Conservation (phyloP, 257 asterid species). For the Asclepias syriaca region DNA sequence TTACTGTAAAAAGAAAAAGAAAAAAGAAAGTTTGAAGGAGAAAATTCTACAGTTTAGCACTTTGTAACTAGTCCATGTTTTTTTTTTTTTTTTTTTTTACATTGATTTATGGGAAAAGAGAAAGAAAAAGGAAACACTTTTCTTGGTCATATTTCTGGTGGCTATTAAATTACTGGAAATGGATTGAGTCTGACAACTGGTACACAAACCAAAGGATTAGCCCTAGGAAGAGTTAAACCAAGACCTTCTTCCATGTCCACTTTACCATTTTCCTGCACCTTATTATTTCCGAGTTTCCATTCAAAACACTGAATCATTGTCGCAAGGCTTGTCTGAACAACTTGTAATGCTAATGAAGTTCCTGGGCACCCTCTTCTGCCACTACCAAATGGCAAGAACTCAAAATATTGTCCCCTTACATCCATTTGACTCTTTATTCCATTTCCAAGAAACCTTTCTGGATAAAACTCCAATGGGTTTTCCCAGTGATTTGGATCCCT, state of each 20-base stretch:
- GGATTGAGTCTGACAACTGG: conserved; percentile 38
- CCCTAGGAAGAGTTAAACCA: conserved; percentile 57
- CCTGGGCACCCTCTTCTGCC: conserved; percentile 82
- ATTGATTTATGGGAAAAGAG: no score
- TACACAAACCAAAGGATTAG: conserved; percentile 46
- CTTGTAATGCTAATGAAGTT: conserved; percentile 56
- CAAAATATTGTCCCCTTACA: conserved; percentile 70
- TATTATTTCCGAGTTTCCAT: conserved; percentile 32
- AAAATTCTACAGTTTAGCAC: no score
- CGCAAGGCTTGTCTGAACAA: conserved; percentile 58
- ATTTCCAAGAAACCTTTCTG: conserved; percentile 47
- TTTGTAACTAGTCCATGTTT: no score
- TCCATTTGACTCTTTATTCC: conserved; percentile 37
- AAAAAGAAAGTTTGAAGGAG: no score
- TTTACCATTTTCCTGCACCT: conserved; percentile 4
- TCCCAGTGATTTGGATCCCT: conserved; percentile 65
- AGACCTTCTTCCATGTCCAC: conserved; percentile 61
- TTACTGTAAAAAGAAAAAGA: no score
- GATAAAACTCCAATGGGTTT: conserved; percentile 52
- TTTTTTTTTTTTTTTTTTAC: no score
- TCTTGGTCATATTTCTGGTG: background rate
- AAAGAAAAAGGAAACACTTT: no score
- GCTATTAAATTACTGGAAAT: conserved; percentile 5
- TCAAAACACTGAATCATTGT: conserved; percentile 72
- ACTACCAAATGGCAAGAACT: conserved; percentile 63